These are phyloP conservation scores for Eucalyptus brandiana DNA, from an alignment of 345 rosid species.

Conservation along the genomic window DNA sequence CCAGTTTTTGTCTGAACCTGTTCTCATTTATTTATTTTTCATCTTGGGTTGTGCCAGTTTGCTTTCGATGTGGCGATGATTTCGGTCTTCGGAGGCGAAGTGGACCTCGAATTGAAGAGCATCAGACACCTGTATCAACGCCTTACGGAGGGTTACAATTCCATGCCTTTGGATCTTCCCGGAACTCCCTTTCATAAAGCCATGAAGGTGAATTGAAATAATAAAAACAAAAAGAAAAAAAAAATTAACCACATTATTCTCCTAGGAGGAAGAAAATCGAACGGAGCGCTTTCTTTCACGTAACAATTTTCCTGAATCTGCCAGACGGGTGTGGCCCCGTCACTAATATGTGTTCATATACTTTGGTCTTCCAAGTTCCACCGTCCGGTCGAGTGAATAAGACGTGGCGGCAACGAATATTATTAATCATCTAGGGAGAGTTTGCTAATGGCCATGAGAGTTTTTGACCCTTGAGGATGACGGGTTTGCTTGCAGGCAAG, in stretches of 20 bases:
- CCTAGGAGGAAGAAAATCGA: not conserved
- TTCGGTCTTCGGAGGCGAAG: conserved; percentile 58
- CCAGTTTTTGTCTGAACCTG: not conserved
- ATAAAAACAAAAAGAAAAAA: not conserved
- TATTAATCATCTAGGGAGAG: not conserved
- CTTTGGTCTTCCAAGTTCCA: not conserved
- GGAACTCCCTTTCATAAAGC: conserved; percentile 78
- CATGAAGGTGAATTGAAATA: conserved; percentile 41
- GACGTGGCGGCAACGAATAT: not conserved
- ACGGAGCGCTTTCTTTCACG: not conserved
- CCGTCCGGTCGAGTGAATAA: not conserved
- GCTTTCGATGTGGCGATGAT: conserved; percentile 94
- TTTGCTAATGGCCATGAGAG: not conserved
- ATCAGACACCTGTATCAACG: conserved; percentile 60
- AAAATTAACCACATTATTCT: not conserved
- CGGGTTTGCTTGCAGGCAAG: conserved; percentile 41
- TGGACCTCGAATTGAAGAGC: conserved; percentile 35
- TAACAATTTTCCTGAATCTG: not conserved
- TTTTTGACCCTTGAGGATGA: not conserved
- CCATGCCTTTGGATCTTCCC: conserved; percentile 84
- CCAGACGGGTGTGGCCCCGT: not conserved
- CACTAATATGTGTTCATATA: not conserved
- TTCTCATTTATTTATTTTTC: not conserved
- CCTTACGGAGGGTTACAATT: conserved; percentile 81
- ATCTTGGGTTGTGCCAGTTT: conserved; percentile 28